Conservation (phyloP, 352 stramenopile genomes). For the Paralagenidium karlingii region DNA sequence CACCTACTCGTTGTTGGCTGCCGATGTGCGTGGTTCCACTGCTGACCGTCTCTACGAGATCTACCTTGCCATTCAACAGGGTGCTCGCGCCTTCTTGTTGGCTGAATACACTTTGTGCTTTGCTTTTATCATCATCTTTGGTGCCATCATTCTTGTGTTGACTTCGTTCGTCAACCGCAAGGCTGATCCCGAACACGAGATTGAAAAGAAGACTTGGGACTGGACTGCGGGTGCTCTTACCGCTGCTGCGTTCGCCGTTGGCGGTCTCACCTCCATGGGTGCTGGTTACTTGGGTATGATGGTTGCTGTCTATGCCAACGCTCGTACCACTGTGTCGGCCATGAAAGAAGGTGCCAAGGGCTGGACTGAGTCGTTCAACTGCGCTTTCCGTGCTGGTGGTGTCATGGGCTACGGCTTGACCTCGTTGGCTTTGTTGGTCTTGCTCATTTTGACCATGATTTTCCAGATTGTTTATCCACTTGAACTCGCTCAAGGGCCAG, state of each 20-base stretch:
- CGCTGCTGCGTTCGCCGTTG: conserved; percentile 94
- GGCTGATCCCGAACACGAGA: too few relatives aligned
- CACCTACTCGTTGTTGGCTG: conserved; percentile 62
- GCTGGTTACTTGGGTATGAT: conserved; percentile 99
- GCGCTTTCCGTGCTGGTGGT: conserved; percentile 94
- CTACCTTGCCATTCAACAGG: conserved; percentile 95
- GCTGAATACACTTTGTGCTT: conserved; percentile 98
- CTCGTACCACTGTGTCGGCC: conserved; percentile 94
- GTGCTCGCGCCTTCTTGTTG: conserved; percentile 95
- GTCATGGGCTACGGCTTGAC: conserved; percentile 99
- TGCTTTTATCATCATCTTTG: conserved; percentile 91
- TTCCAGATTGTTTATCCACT: conserved; percentile 90
- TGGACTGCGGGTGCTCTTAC: conserved; percentile 90
- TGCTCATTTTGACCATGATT: conserved; percentile 93
- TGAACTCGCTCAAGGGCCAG: too few relatives aligned
- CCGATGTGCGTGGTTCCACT: conserved; percentile 68
- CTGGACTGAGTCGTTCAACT: conserved; percentile 97
- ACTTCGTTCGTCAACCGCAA: conserved; percentile 86
- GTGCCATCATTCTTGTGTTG: conserved; percentile 80
- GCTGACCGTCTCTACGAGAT: conserved; percentile 85
- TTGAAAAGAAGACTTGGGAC: conserved; percentile 65
- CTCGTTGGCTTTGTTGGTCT: conserved; percentile 93
- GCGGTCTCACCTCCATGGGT: conserved; percentile 95
- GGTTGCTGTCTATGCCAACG: conserved; percentile 98
- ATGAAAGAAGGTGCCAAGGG: conserved; percentile 88